Conservation (phyloP, 2,329 filamentous ascomycete species). For the Colletotrichum higginsianum region DNA sequence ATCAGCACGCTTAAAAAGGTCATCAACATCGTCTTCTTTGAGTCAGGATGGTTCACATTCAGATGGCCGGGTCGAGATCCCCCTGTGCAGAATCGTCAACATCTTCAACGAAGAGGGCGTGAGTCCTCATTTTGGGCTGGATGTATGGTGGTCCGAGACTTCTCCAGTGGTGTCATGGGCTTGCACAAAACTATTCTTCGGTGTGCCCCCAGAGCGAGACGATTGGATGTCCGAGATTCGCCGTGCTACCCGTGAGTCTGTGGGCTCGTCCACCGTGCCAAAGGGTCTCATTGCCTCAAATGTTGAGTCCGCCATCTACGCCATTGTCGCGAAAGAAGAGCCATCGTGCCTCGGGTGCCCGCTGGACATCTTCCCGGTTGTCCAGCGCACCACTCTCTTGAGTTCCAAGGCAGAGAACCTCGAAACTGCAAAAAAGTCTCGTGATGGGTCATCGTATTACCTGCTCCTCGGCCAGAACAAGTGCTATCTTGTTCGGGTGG, state of each 20-base stretch:
- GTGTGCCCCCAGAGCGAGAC: constrained; percentile 63
- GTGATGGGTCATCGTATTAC: constrained; percentile 68
- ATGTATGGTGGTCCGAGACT: constrained; percentile 69
- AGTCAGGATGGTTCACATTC: constrained; percentile 51
- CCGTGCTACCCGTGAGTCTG: constrained; percentile 56
- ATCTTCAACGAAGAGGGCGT: constrained; percentile 67
- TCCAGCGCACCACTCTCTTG: constrained; percentile 61
- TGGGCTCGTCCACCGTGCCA: constrained; percentile 51
- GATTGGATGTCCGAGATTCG: constrained; percentile 65
- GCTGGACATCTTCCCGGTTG: constrained; percentile 65
- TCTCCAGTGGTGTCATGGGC: constrained; percentile 61
- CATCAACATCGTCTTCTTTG: constrained; percentile 45
- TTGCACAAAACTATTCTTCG: constrained; percentile 66
- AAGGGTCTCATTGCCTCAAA: constrained; percentile 61
- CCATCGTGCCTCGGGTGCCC: constrained; percentile 51
- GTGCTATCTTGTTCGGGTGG: constrained; percentile 67
- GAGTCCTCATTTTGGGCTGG: constrained; percentile 65
- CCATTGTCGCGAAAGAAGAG: constrained; percentile 63
- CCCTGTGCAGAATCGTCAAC: constrained; percentile 66
- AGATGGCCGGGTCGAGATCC: constrained; percentile 62
- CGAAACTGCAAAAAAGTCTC: constrained; percentile 61
- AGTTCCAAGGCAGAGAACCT: constrained; percentile 57
- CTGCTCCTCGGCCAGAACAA: constrained; percentile 68
- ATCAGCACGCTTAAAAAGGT: constrained; percentile 45
- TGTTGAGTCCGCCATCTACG: constrained; percentile 62